Conservation (phyloP, 1,139 yeast species). For the Candida sojae region DNA sequence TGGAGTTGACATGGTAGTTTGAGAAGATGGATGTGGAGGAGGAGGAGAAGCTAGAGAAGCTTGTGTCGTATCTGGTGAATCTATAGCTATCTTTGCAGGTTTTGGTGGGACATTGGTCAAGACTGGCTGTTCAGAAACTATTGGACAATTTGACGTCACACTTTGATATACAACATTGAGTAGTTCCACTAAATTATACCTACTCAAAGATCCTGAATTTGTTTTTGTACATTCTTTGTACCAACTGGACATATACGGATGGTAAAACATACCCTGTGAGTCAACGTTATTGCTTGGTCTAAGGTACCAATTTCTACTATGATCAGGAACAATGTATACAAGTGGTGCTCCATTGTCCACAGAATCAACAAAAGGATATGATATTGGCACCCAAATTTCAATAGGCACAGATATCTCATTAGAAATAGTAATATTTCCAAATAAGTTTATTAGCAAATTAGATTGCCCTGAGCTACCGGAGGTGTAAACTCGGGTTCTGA, state of each 20-base stretch:
- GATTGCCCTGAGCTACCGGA: slow-evolving; percentile 56
- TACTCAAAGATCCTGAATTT: slow-evolving; percentile 11
- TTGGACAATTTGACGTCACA: slow-evolving; percentile 42
- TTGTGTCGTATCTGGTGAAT: neutral
- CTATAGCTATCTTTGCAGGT: slow-evolving; percentile 22
- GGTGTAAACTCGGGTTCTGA: slow-evolving; percentile 73
- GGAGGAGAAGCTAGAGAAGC: neutral
- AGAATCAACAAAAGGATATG: slow-evolving; percentile 53
- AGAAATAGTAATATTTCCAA: slow-evolving; percentile 52
- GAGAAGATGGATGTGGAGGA: neutral
- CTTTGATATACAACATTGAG: slow-evolving; percentile 37
- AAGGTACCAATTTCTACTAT: slow-evolving; percentile 35
- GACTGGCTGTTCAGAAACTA: slow-evolving; percentile 12
- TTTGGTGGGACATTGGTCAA: slow-evolving; percentile 19
- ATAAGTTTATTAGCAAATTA: slow-evolving; percentile 60
- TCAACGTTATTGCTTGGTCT: slow-evolving; percentile 71
- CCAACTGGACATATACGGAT: slow-evolving; percentile 72
- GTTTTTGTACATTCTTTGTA: slow-evolving; percentile 19
- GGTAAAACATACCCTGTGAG: slow-evolving; percentile 71
- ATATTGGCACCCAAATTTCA: slow-evolving; percentile 75
- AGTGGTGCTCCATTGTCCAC: slow-evolving; percentile 54
- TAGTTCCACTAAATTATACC: slow-evolving; percentile 40
- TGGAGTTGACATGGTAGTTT: neutral
- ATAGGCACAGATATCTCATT: slow-evolving; percentile 52
- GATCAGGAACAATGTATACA: slow-evolving; percentile 57